Percentiles rank a stretch among this genome's conserved stretches.
Conservation (phyloP, 2,329 filamentous ascomycete genomes). For the Thelonectria rubi region DNA sequence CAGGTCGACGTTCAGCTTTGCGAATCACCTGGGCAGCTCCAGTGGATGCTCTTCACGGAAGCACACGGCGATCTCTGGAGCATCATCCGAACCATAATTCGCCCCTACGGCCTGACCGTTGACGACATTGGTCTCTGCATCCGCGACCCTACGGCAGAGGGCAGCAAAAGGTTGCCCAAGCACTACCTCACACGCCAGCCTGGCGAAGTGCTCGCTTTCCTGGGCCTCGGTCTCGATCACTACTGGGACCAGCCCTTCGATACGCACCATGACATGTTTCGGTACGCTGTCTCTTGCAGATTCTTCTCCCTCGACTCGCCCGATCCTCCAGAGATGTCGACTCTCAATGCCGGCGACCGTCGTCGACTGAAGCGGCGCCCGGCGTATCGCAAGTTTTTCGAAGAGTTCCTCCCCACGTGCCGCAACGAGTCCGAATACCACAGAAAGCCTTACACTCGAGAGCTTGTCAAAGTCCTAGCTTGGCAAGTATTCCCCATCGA, state of each 20-base stretch:
- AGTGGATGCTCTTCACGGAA: slow-evolving; percentile 74
- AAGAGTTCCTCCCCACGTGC: slow-evolving; percentile 68
- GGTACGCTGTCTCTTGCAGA: slow-evolving; percentile 66
- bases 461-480: slow-evolving; percentile 61
- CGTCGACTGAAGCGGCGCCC: slow-evolving; percentile 63
- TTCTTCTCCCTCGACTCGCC: slow-evolving; percentile 58
- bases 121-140: slow-evolving; percentile 72
- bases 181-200: slow-evolving; percentile 70
- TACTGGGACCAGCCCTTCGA: slow-evolving; percentile 66
- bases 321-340: slow-evolving; percentile 40
- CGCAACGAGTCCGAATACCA: slow-evolving; percentile 51
- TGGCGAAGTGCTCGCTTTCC: slow-evolving; percentile 64
- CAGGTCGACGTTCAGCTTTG: slow-evolving; percentile 76
- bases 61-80: slow-evolving; percentile 78
- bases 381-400: slow-evolving; percentile 68
- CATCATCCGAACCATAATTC: slow-evolving; percentile 69
- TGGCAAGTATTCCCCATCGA: slow-evolving; percentile 60
- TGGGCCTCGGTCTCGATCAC: slow-evolving; percentile 61
- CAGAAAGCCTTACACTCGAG: slow-evolving; percentile 46
- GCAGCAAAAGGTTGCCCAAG: slow-evolving; percentile 64
- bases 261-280: slow-evolving; percentile 64
- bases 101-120: slow-evolving; percentile 71
- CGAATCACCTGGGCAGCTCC: slow-evolving; percentile 51
- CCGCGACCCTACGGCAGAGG: slow-evolving; percentile 70
- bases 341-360: slow-evolving; percentile 64